phyloP scores from a whole-genome alignment of 2,329 filamentous ascomycete genomes.

The Penicillium glabrum region DNA sequence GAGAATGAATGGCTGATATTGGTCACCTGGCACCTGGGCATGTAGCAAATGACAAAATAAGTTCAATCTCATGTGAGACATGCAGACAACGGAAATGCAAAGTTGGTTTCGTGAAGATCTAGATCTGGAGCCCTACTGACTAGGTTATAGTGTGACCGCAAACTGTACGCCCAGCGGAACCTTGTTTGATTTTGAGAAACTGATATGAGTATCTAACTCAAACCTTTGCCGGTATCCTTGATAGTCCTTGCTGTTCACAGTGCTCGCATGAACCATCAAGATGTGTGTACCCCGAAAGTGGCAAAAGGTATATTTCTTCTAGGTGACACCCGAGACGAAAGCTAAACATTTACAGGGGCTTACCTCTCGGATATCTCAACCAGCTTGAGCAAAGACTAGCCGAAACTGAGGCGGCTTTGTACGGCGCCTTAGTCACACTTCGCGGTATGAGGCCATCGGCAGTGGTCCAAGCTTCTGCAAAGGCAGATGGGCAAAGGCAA shows the following conservation, averaged over 20 bases:
- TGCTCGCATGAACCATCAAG: constrained; percentile 17
- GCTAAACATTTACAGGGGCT: constrained; percentile 12
- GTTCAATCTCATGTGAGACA: constrained; percentile 20
- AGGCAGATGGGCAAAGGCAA: constrained; percentile 10
- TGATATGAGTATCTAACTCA: not conserved
- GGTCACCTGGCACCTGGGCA: not conserved
- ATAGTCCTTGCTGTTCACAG: constrained; percentile 21
- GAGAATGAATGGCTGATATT: not conserved
- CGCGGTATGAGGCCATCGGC: constrained; percentile 8
- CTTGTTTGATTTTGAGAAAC: not conserved
- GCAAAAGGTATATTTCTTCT: constrained; percentile 15
- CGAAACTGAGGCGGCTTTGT: constrained; percentile 24
- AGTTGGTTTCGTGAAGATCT: constrained; percentile 4
- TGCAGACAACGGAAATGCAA: constrained; percentile 26
- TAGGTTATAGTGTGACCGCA: constrained; percentile 21
- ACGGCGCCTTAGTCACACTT: constrained; percentile 18
- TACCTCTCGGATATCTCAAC: constrained; percentile 23
- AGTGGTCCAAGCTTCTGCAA: constrained; percentile 4
- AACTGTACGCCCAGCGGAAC: constrained; percentile 10
- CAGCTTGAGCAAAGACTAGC: constrained; percentile 22
- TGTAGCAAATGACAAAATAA: constrained; percentile 4
- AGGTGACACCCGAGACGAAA: not conserved
- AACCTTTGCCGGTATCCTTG: not conserved
- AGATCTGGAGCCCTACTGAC: constrained; percentile 2
- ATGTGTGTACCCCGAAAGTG: constrained; percentile 22